Evolutionary conservation across 1,139 yeast species (phyloP).

Genomic region (Arxiozyma slooffiae): DNA sequence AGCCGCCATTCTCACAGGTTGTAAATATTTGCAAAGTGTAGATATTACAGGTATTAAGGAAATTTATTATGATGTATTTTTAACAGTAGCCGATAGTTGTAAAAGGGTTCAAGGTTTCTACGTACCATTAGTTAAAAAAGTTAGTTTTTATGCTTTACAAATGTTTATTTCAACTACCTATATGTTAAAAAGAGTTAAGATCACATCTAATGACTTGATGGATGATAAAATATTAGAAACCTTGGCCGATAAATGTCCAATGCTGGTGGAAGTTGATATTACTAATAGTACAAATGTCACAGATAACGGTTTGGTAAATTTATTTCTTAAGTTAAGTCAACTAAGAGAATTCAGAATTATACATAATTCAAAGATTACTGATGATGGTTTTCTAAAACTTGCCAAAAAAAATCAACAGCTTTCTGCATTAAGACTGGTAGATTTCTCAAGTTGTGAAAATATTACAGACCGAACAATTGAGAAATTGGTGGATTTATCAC

Average conservation of each 20-base stretch:
- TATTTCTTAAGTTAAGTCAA: slow-evolving; percentile 58
- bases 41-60: slow-evolving; percentile 81
- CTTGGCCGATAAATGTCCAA: slow-evolving; percentile 61
- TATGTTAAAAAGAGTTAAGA: slow-evolving; percentile 70
- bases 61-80: slow-evolving; percentile 56
- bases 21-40: slow-evolving; percentile 68
- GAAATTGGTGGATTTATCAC: slow-evolving; percentile 65
- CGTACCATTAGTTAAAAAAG: slow-evolving; percentile 71
- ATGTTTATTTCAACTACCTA: slow-evolving; percentile 55
- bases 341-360: slow-evolving; percentile 78
- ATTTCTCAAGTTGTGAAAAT: slow-evolving; percentile 74
- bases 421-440: slow-evolving; percentile 63
- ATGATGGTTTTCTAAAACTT: slow-evolving; percentile 33
- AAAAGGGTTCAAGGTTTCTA: slow-evolving; percentile 78
- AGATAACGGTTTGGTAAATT: slow-evolving; percentile 48
- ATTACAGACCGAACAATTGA: slow-evolving; percentile 75
- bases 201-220: slow-evolving; percentile 61
- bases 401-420: slow-evolving; percentile 26
- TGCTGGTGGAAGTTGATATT: slow-evolving; percentile 81
- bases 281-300: slow-evolving; percentile 73
- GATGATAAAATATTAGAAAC: slow-evolving; percentile 58
- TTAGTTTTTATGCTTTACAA: slow-evolving; percentile 58
- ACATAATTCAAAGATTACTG: slow-evolving; percentile 61
- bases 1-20: slow-evolving; percentile 49
- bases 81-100: slow-evolving; percentile 63